These are phyloP conservation scores for Byssothecium circinans DNA, from an alignment of 2,329 filamentous ascomycete genomes.

Conservation along the genomic window DNA sequence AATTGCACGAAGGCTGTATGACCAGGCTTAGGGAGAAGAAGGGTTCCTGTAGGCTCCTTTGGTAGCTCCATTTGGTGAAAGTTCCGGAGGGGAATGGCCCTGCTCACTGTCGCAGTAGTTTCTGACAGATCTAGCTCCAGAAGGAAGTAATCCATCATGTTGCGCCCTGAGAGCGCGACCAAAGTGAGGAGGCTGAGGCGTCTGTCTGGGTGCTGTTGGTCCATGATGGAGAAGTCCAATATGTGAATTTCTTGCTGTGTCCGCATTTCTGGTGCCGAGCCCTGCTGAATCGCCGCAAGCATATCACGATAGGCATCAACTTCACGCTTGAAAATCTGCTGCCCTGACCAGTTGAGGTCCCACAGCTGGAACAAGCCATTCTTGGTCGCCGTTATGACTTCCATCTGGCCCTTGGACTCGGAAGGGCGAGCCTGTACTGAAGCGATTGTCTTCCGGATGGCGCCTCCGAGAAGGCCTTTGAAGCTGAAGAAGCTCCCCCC, in stretches of 20 bases:
- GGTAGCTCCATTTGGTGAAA: constrained; percentile 45
- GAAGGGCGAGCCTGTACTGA: constrained; percentile 76
- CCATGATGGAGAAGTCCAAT: constrained; percentile 75
- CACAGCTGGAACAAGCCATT: constrained; percentile 80
- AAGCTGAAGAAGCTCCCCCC: constrained; percentile 80
- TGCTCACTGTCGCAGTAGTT: constrained; percentile 59
- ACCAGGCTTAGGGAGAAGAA: constrained; percentile 77
- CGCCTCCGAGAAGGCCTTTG: constrained; percentile 71
- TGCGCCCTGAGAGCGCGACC: constrained; percentile 33
- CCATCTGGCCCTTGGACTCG: constrained; percentile 76
- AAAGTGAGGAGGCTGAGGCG: constrained; percentile 31
- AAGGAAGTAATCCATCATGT: constrained; percentile 65
- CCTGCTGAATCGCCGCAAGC: constrained; percentile 61
- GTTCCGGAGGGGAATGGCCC: constrained; percentile 67
- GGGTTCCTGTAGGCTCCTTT: constrained; percentile 44
- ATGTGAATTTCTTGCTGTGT: constrained; percentile 66
- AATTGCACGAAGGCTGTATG: constrained; percentile 83
- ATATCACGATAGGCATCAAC: constrained; percentile 70
- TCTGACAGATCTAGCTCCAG: constrained; percentile 69
- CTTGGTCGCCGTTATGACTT: constrained; percentile 76
- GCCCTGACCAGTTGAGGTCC: constrained; percentile 86
- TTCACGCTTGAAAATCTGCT: constrained; percentile 73
- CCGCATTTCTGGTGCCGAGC: constrained; percentile 52
- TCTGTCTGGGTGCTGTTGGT: constrained; percentile 39
- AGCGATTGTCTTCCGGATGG: constrained; percentile 74